A percentile compares a stretch with the other conserved stretches of the same genome.
These are phyloP conservation scores for Hyaloscypha hepaticicola DNA, from an alignment of 495 filamentous ascomycete species.

Conservation along the genomic window DNA sequence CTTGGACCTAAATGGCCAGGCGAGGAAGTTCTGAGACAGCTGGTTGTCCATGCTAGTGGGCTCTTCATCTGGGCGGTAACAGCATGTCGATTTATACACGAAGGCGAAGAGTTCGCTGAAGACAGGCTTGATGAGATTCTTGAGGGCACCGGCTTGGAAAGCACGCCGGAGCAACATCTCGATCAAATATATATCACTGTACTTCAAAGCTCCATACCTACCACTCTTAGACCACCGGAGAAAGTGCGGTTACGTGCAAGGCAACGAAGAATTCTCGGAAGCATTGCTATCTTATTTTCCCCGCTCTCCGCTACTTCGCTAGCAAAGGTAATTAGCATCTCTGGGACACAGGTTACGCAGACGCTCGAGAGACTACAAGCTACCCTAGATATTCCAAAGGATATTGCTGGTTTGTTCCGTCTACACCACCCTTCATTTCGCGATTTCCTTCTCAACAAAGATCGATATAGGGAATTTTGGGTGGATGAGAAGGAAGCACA, in stretches of 20 bases:
- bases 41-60: neutral
- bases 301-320: neutral
- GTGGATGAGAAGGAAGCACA: slow-evolving; percentile 29
- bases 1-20: neutral
- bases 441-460: slow-evolving; percentile 24
- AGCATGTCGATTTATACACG: neutral
- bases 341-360: neutral
- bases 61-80: neutral
- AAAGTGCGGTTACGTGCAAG: neutral
- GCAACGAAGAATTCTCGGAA: neutral
- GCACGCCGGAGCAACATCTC: neutral
- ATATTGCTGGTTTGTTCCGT: neutral
- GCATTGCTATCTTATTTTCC: neutral
- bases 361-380: neutral
- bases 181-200: neutral
- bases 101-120: neutral
- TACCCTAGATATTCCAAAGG: slow-evolving; percentile 17
- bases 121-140: neutral
- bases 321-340: neutral
- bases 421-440: slow-evolving; percentile 11
- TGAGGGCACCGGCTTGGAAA: neutral
- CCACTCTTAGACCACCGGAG: neutral
- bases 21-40: neutral
- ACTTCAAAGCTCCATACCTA: neutral
- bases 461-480: slow-evolving; percentile 24